Base-by-base conservation (phyloP, 257 asterid genomes). In the Linaria vulgaris region DNA sequence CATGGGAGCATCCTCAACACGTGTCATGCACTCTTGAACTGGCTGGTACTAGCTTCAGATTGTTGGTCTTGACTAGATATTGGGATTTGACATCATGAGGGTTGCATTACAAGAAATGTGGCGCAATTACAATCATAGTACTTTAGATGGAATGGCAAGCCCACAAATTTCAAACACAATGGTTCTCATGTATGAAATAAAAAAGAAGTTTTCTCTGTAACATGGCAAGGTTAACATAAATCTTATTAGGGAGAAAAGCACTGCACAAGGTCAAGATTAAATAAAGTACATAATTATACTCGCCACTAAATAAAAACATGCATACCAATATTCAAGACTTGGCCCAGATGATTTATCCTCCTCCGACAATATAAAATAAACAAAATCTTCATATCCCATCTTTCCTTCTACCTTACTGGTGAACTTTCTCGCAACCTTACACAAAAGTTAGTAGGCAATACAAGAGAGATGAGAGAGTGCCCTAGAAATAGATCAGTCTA, bases 311-410 rank as follows among this genome's bases (percentile, higher is more conserved):
- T 50, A 16, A 49, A 57, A 64, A 48, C 27, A 56, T 46, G 79
- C 90, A 53, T 71, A 94, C 99, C 99, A 94, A 63, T 85, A 94
- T 57, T 90, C 99, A 69, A 94, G 97, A 74, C 97, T 85, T 67
- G 95, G 99, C 73, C 87, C 97, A 14, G 97, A 94, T 64, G 97
- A 78, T 79, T 94, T 94, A 80, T 90, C 97, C 81, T 94, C 99
- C 83, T 94, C 99, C 14, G 99, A 90, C 85, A 94, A 82, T 70
- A 94, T 94, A 85, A 94, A 94, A 72, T 94, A 87, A 51, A 90
- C 95, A 47, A 94, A 94, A 79, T 94, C 97, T 87, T 94, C 99
- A 77, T 94, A 94, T 58, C 96, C 97, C 99, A 94, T 94, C 88
- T 90, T 94, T 66, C 99, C 99, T 76, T 94, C 97, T 79, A 87